These are phyloP conservation scores for Syncephalastrum racemosum DNA, from an alignment of 371 early-diverging fungal species.

Conservation along the genomic window DNA sequence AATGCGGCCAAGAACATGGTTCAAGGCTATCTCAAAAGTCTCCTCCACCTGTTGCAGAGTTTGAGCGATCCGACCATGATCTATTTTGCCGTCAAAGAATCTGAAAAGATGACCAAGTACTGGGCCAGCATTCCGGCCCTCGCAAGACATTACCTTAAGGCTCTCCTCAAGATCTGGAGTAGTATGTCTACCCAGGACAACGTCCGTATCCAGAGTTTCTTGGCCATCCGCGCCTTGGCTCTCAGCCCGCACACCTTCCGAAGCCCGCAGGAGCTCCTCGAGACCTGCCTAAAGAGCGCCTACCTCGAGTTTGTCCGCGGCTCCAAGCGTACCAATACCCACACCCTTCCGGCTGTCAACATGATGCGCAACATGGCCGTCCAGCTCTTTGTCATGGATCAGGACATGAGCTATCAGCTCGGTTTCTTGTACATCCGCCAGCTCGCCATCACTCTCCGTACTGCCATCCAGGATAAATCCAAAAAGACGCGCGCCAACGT, in stretches of 20 bases:
- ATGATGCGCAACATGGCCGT: constrained; percentile 89
- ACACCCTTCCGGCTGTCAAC: constrained; percentile 81
- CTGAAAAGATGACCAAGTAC: constrained; percentile 72
- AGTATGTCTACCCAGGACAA: constrained; percentile 58
- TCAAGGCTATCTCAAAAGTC: constrained; percentile 75
- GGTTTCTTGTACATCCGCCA: constrained; percentile 92
- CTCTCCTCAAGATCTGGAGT: constrained; percentile 58
- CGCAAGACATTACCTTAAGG: constrained; percentile 76
- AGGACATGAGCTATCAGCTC: constrained; percentile 82
- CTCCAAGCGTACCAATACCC: constrained; percentile 72
- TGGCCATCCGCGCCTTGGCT: constrained; percentile 76
- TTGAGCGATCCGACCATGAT: constrained; percentile 83
- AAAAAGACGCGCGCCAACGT: constrained; percentile 48
- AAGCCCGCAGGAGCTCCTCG: constrained; percentile 31
- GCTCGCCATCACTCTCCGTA: constrained; percentile 85
- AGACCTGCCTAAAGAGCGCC: constrained; percentile 66
- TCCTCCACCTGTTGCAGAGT: constrained; percentile 70
- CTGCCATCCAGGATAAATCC: constrained; percentile 77
- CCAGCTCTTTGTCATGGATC: constrained; percentile 79
- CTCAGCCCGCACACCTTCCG: constrained; percentile 21
- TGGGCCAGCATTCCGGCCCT: constrained; percentile 80
- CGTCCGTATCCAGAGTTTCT: constrained; percentile 79
- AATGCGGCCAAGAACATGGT: constrained; percentile 66
- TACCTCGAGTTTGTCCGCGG: constrained; percentile 80
- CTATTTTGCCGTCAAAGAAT: constrained; percentile 76